A percentile compares a stretch with the other conserved stretches of the same genome.
phyloP scores from a whole-genome alignment of 139 green algal species.

The Micractinium sp. region DNA sequence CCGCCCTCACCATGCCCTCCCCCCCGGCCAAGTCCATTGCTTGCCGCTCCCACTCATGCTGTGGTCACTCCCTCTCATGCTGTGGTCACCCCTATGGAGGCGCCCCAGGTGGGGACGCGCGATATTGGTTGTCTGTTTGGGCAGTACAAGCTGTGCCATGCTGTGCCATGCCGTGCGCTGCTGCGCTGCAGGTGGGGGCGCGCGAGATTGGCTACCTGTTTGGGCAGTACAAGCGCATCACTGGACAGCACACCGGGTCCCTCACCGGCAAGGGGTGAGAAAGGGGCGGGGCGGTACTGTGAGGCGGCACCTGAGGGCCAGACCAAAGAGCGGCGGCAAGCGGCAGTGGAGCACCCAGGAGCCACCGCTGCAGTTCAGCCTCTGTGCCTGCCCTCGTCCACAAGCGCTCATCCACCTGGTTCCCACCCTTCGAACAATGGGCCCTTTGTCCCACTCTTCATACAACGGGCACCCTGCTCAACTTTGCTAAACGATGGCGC shows the following conservation, averaged over 20 bases:
- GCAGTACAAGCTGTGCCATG: slow-evolving; percentile 76
- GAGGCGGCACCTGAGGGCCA: too few relatives aligned
- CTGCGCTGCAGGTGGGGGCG: not conserved
- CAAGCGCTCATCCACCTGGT: not conserved
- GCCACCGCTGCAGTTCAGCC: too few relatives aligned
- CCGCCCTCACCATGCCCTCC: too few relatives aligned
- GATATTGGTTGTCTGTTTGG: slow-evolving; percentile 89
- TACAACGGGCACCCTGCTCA: too few relatives aligned
- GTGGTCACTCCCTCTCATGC: too few relatives aligned
- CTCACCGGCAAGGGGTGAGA: slow-evolving; percentile 76
- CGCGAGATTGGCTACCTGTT: slow-evolving; percentile 85
- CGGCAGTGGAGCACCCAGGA: not conserved
- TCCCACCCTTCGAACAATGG: too few relatives aligned
- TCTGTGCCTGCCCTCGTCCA: not conserved
- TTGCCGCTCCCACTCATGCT: not conserved
- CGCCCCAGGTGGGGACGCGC: not conserved
- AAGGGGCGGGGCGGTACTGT: not conserved
- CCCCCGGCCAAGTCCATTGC: slow-evolving; percentile 14
- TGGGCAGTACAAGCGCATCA: slow-evolving; percentile 88
- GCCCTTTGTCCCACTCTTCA: too few relatives aligned
- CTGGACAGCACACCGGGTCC: slow-evolving; percentile 60
- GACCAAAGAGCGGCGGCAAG: not conserved
- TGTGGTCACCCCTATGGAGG: too few relatives aligned
- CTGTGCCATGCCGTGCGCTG: too few relatives aligned
- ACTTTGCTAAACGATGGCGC: too few relatives aligned